phyloP scores from a whole-genome alignment of 1,284 basidiomycete genomes.

The Baeospora myosura region DNA sequence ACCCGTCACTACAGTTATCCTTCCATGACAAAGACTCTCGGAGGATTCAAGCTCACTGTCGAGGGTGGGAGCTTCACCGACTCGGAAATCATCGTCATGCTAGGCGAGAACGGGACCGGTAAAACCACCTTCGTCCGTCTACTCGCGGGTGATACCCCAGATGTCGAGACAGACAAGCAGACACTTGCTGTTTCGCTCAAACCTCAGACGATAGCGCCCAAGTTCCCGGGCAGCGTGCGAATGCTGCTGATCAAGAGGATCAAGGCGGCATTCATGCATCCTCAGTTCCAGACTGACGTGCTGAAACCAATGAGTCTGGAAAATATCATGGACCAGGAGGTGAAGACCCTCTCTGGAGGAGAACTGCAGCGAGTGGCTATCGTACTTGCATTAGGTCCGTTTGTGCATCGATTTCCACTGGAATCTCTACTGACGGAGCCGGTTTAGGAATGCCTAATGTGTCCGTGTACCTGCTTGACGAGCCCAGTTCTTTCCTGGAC shows the following conservation, averaged over 20 bases:
- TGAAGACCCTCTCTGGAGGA: slow-evolving; percentile 93
- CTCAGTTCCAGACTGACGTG: slow-evolving; percentile 95
- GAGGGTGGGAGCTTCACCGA: slow-evolving; percentile 85
- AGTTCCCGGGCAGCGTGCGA: slow-evolving; percentile 89
- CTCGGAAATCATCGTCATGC: slow-evolving; percentile 95
- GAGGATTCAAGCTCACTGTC: slow-evolving; percentile 88
- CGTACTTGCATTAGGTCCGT: slow-evolving; percentile 72
- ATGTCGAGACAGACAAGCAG: slow-evolving; percentile 75
- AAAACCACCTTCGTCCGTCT: slow-evolving; percentile 96
- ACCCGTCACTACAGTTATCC: slow-evolving; percentile 86
- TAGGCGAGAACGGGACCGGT: slow-evolving; percentile 96
- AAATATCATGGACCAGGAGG: slow-evolving; percentile 90
- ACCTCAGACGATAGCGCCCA: slow-evolving; percentile 93
- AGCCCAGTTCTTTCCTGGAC: slow-evolving; percentile 85
- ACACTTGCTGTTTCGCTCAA: slow-evolving; percentile 84
- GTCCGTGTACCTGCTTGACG: slow-evolving; percentile 83
- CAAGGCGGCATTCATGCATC: slow-evolving; percentile 91
- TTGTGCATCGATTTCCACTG: not conserved
- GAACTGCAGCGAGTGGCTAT: slow-evolving; percentile 95
- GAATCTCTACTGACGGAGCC: slow-evolving; percentile 5
- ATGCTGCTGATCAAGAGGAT: slow-evolving; percentile 91
- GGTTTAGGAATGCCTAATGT: slow-evolving; percentile 71
- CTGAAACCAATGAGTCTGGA: slow-evolving; percentile 94
- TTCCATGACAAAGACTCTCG: slow-evolving; percentile 91
- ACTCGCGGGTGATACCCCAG: slow-evolving; percentile 84